Percentiles rank a stretch among this genome's conserved stretches.
These are phyloP conservation scores for Pyrenochaeta sp. DNA, from an alignment of 2,329 filamentous ascomycete genomes.

Conservation along the genomic window DNA sequence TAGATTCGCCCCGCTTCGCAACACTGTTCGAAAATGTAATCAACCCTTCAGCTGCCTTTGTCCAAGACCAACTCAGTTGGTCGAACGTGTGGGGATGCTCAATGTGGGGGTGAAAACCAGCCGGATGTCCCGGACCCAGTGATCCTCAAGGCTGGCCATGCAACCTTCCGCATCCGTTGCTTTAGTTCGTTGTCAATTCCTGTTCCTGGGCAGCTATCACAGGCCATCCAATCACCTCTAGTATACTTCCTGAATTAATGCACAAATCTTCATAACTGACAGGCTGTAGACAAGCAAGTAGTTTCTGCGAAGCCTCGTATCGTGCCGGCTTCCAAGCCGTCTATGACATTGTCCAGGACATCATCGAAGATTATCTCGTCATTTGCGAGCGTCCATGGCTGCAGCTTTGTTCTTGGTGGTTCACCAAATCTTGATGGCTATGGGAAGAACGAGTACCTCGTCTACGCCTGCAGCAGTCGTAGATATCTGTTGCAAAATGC, in stretches of 20 bases:
- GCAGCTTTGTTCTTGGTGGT: no score
- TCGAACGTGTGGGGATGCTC: constrained; percentile 28
- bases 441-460: no score
- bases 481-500: no score
- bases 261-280: no score
- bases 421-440: no score
- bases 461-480: no score
- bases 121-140: constrained; percentile 25
- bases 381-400: no score
- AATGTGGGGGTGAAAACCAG: constrained; percentile 27
- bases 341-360: no score
- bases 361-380: no score
- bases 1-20: neutral
- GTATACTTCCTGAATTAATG: neutral
- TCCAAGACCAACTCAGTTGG: neutral
- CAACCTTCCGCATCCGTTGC: constrained; percentile 22
- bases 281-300: no score
- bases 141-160: constrained; percentile 9
- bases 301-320: no score
- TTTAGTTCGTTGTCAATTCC: constrained; percentile 3
- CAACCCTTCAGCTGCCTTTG: neutral
- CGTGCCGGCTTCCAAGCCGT: no score
- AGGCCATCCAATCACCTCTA: neutral
- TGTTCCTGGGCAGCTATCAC: neutral
- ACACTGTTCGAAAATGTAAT: neutral